Percentiles rank a stretch among this genome's conserved stretches.
These are phyloP conservation scores for Geotrichum reessii DNA, from an alignment of 1,139 yeast species.

Conservation along the genomic window DNA sequence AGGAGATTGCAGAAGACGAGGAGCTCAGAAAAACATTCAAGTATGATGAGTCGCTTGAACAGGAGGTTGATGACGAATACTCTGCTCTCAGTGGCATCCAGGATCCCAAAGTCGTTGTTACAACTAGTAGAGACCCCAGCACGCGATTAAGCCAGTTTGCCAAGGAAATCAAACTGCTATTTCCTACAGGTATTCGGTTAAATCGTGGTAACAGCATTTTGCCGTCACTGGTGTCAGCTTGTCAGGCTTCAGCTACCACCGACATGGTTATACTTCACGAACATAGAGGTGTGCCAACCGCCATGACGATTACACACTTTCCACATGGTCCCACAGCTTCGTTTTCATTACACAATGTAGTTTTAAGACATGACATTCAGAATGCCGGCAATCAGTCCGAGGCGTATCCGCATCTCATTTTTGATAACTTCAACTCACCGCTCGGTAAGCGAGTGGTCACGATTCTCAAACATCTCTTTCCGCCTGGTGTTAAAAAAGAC, in stretches of 20 bases:
- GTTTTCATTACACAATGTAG: conserved; percentile 91
- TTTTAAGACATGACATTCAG: conserved; percentile 84
- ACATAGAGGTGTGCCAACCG: conserved; percentile 97
- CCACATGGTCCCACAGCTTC: conserved; percentile 98
- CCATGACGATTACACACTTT: conserved; percentile 85
- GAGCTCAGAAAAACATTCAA: conserved; percentile 74
- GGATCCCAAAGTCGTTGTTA: conserved; percentile 89
- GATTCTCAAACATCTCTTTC: conserved; percentile 80
- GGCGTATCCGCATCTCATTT: conserved; percentile 87
- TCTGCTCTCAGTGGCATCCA: conserved; percentile 77
- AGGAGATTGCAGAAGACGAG: conserved; percentile 83
- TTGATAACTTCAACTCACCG: conserved; percentile 81
- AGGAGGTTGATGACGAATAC: conserved; percentile 77
- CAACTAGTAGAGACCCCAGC: conserved; percentile 90
- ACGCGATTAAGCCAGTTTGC: conserved; percentile 83
- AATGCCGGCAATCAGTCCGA: conserved; percentile 85
- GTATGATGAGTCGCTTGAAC: conserved; percentile 65
- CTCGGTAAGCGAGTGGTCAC: conserved; percentile 80
- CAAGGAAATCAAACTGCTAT: conserved; percentile 80
- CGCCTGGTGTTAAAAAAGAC: conserved; percentile 94
- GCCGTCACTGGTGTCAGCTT: conserved; percentile 78
- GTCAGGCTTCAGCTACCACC: conserved; percentile 68
- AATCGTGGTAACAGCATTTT: conserved; percentile 91
- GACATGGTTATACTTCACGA: conserved; percentile 87
- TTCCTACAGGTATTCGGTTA: conserved; percentile 82